A percentile compares a stretch with the other conserved stretches of the same genome.
Conservation (phyloP, 2,329 filamentous ascomycete genomes). For the Venturia asperata region DNA sequence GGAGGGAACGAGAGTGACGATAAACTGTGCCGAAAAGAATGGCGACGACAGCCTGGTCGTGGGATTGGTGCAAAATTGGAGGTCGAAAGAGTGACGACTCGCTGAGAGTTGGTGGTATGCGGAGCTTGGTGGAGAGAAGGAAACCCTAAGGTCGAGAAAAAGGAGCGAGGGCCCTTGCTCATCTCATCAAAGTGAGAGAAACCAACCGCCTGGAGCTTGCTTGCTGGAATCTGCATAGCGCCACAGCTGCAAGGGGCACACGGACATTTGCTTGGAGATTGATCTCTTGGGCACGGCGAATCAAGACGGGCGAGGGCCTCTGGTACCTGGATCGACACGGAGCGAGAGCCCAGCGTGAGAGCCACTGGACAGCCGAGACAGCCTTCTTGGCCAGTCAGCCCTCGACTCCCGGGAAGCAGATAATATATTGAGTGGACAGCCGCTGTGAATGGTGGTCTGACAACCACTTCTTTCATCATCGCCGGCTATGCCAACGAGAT, state of each 20-base stretch:
- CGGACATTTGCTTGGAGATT: background rate
- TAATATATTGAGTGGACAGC: background rate
- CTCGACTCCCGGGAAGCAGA: no score
- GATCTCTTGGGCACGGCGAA: background rate
- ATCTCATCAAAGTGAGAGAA: background rate
- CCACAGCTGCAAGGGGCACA: background rate
- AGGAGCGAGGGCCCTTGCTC: slow-evolving; percentile 1
- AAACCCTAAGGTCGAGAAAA: background rate
- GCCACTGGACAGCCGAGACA: background rate
- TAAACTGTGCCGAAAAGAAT: slow-evolving; percentile 22
- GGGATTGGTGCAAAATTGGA: background rate
- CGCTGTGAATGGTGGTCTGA: background rate
- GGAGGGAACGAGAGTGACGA: slow-evolving; percentile 16
- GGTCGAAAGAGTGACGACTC: slow-evolving; percentile 6
- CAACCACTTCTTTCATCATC: background rate
- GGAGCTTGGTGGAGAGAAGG: background rate
- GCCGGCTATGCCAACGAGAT: background rate
- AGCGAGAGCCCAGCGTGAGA: background rate
- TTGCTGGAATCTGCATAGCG: no score
- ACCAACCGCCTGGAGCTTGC: no score
- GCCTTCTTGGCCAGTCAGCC: background rate
- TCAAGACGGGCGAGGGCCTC: background rate
- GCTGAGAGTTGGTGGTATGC: background rate
- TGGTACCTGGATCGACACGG: background rate
- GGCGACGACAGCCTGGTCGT: slow-evolving; percentile 23